phyloP scores from a whole-genome alignment of 208 protist genomes.

The Herpetomonas samuelpessoai region DNA sequence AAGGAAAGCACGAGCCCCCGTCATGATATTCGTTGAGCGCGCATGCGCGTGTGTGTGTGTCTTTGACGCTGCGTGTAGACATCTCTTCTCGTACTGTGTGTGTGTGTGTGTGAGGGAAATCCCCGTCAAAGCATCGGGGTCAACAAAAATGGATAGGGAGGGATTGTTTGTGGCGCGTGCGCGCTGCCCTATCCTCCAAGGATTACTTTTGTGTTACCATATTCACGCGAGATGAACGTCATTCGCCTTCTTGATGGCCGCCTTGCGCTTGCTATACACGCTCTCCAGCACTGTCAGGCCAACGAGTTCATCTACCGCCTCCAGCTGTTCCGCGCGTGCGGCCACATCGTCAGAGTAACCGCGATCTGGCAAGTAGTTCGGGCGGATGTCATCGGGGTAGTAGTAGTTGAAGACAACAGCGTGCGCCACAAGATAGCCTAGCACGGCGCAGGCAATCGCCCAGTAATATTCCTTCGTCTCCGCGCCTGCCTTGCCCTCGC shows the following conservation, averaged over 20 bases:
- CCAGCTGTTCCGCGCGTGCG: conserved; percentile 51
- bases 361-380: conserved; percentile 74
- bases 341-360: conserved; percentile 85
- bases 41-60: conserved; percentile 2
- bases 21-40: no score
- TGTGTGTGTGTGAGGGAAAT: no score
- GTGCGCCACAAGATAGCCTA: conserved; percentile 79
- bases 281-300: conserved; percentile 77
- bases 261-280: conserved; percentile 77
- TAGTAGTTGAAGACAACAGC: conserved; percentile 76
- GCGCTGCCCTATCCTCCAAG: no score
- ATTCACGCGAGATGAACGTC: conserved; percentile 5
- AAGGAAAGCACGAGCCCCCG: no score
- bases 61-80: background rate
- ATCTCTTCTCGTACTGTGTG: no score
- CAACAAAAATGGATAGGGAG: no score
- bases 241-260: conserved; percentile 27
- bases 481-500: conserved; percentile 52
- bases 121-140: no score
- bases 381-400: conserved; percentile 77
- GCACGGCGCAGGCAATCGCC: conserved; percentile 62
- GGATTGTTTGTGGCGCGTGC: no score
- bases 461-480: conserved; percentile 86
- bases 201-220: no score
- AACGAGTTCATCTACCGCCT: conserved; percentile 76